phyloP scores from a whole-genome alignment of 176 grass and related monocot species.

The Avena sativa region DNA sequence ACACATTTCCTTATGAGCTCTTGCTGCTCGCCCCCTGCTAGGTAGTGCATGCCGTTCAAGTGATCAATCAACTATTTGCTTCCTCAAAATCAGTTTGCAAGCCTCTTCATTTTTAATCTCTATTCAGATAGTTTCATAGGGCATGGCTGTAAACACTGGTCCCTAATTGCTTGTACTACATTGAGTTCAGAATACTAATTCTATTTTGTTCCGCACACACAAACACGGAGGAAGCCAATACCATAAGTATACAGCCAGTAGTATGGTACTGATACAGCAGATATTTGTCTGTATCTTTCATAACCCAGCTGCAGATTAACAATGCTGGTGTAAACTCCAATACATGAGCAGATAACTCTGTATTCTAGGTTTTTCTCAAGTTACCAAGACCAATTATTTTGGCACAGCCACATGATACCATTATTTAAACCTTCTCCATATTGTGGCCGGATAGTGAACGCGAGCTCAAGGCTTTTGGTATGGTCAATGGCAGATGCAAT shows the following conservation, averaged over 20 bases:
- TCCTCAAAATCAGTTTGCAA: too few species aligned
- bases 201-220: not conserved
- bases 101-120: too few species aligned
- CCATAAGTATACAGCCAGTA: not conserved
- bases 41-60: too few species aligned
- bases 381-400: conserved; percentile 72
- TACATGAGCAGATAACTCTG: conserved; percentile 35
- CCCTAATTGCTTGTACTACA: too few species aligned
- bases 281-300: not conserved
- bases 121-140: too few species aligned
- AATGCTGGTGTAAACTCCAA: conserved; percentile 95
- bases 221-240: not conserved
- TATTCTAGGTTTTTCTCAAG: conserved; percentile 51
- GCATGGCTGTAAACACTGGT: too few species aligned
- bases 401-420: conserved; percentile 67
- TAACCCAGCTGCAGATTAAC: conserved; percentile 65
- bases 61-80: too few species aligned
- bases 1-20: too few species aligned
- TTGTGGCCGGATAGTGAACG: conserved; percentile 74
- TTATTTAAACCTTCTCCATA: conserved; percentile 65
- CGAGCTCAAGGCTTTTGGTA: conserved; percentile 63
- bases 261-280: not conserved
- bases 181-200: not conserved
- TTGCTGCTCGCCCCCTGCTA: too few species aligned
- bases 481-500: conserved; percentile 72